Conservation (phyloP, 1,284 basidiomycete species). For the Golubevia pallescens region DNA sequence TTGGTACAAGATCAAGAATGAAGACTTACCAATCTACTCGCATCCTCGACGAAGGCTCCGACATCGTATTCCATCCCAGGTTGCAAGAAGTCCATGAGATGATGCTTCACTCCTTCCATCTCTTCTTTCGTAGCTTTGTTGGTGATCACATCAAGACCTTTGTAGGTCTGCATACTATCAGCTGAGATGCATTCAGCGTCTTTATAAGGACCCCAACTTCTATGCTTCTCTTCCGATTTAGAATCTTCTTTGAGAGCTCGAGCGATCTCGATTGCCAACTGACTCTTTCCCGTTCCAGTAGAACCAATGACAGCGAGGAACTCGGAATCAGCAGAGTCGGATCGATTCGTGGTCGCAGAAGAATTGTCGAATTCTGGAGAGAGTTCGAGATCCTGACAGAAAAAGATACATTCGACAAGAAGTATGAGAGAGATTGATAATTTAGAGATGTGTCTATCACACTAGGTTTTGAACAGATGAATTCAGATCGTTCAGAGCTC, state of each 20-base stretch:
- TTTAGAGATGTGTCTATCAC: conserved; percentile 7
- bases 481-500: conserved; percentile 16
- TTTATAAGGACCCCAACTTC: conserved; percentile 6
- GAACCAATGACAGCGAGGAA: conserved; percentile 87
- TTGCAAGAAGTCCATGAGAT: conserved; percentile 83
- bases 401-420: conserved; percentile 5
- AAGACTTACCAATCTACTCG: conserved; percentile 24
- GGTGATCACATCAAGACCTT: conserved; percentile 90
- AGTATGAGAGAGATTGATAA: neutral
- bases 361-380: conserved; percentile 4
- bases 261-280: conserved; percentile 86
- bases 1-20: conserved; percentile 66
- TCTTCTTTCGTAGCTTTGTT: conserved; percentile 87
- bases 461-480: conserved; percentile 14
- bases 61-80: conserved; percentile 82
- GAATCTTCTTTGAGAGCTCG: conserved; percentile 66
- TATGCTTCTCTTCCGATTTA: neutral
- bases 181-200: conserved; percentile 79
- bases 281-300: conserved; percentile 95
- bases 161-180: conserved; percentile 97
- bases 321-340: neutral
- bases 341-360: neutral
- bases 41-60: conserved; percentile 61
- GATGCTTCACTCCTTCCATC: conserved; percentile 81
- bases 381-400: conserved; percentile 14